Conservation (phyloP, 2,329 filamentous ascomycete species). For the Acephala macrosclerotiorum region DNA sequence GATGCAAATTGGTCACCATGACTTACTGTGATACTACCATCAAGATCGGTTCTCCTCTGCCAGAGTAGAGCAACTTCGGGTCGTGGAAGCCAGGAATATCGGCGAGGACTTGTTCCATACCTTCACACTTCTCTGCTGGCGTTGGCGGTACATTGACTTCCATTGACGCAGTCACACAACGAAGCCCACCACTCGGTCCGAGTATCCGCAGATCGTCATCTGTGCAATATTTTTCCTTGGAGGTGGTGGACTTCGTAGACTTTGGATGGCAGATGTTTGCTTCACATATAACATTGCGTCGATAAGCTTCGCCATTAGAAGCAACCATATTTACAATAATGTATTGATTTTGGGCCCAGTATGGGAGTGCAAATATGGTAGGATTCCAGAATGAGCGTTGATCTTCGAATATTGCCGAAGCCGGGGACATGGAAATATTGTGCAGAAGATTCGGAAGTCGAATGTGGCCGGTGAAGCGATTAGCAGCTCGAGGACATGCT, state of each 20-base stretch:
- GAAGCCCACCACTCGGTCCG: slow-evolving; percentile 44
- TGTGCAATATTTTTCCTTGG: slow-evolving; percentile 42
- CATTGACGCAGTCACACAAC: slow-evolving; percentile 43
- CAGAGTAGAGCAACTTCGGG: slow-evolving; percentile 50
- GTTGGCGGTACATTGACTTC: slow-evolving; percentile 48
- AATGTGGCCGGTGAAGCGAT: slow-evolving; percentile 45
- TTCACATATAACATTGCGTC: slow-evolving; percentile 49
- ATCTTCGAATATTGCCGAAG: slow-evolving; percentile 31
- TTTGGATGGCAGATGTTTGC: slow-evolving; percentile 46
- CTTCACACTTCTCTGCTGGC: slow-evolving; percentile 46
- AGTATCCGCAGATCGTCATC: slow-evolving; percentile 43
- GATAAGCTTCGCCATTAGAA: slow-evolving; percentile 44
- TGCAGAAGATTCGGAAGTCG: slow-evolving; percentile 44
- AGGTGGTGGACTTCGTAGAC: slow-evolving; percentile 17
- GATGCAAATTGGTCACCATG: slow-evolving; percentile 18
- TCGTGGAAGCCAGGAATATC: slow-evolving; percentile 52
- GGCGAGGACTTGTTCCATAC: slow-evolving; percentile 42
- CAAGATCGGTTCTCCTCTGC: slow-evolving; percentile 48
- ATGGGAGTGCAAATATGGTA: slow-evolving; percentile 48
- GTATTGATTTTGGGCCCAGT: slow-evolving; percentile 48
- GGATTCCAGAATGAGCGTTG: slow-evolving; percentile 48
- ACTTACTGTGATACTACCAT: slow-evolving; percentile 48
- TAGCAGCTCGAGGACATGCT: slow-evolving; percentile 34
- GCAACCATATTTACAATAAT: slow-evolving; percentile 47
- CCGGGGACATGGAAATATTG: slow-evolving; percentile 46